Percentiles rank a stretch among this genome's conserved stretches.
phyloP scores from a whole-genome alignment of 495 filamentous ascomycete genomes.

The Stereocaulon alpinum region DNA sequence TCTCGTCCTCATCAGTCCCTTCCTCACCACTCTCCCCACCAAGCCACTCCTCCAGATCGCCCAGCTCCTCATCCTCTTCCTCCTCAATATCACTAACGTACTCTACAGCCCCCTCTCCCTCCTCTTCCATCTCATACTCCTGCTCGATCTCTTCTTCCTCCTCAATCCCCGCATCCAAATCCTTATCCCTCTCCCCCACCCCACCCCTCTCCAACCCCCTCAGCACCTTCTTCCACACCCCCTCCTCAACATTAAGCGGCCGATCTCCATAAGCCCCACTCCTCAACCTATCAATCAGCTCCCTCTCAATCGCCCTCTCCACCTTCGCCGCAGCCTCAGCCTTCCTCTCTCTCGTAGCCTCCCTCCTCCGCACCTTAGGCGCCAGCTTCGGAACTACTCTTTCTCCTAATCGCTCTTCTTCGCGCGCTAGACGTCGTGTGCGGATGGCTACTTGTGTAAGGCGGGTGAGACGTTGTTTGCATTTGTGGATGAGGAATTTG shows the following conservation, averaged over 20 bases:
- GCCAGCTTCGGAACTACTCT: conserved; percentile 80
- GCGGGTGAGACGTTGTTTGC: conserved; percentile 92
- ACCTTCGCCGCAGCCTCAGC: conserved; percentile 90
- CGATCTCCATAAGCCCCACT: conserved; percentile 92
- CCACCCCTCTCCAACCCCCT: conserved; percentile 78
- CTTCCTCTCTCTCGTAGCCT: conserved; percentile 87
- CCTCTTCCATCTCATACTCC: conserved; percentile 56
- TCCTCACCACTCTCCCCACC: conserved; percentile 50
- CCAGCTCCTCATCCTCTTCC: conserved; percentile 51
- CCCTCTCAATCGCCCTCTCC: conserved; percentile 90
- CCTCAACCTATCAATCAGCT: conserved; percentile 81
- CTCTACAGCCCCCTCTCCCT: conserved; percentile 70
- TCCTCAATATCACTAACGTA: conserved; percentile 72
- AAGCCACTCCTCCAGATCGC: conserved; percentile 67
- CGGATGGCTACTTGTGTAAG: conserved; percentile 88
- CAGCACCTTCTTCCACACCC: conserved; percentile 96
- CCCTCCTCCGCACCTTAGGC: conserved; percentile 80
- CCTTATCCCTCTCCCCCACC: conserved; percentile 74
- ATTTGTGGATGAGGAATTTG: conserved; percentile 90
- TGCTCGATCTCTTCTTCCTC: conserved; percentile 66
- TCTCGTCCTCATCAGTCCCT: conserved; percentile 35
- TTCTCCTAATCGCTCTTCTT: conserved; percentile 88
- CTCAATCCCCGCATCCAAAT: conserved; percentile 73
- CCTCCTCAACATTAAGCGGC: conserved; percentile 86
- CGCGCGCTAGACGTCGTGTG: conserved; percentile 69